phyloP scores from a whole-genome alignment of 2,329 filamentous ascomycete genomes.

The Microascus cirrosus region DNA sequence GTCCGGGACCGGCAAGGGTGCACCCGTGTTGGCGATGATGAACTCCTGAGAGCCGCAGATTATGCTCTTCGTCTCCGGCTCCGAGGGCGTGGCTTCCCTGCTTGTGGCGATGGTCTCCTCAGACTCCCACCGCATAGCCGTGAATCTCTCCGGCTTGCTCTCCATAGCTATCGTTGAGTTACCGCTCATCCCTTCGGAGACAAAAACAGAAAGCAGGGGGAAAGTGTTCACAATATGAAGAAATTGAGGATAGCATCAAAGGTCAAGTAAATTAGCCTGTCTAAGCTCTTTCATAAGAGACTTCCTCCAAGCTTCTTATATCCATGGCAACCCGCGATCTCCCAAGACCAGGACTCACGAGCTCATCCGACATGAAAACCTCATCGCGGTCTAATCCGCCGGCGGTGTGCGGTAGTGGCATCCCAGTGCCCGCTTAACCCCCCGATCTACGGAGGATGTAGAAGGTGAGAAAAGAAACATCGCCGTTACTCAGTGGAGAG shows the following conservation, averaged over 20 bases:
- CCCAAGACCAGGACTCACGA: not conserved
- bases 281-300: not conserved
- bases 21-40: not conserved
- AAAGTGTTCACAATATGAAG: not conserved
- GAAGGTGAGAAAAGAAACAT: not conserved
- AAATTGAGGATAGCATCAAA: not conserved
- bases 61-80: not conserved
- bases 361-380: not conserved
- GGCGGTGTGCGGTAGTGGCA: not conserved
- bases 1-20: not conserved
- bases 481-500: not conserved
- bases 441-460: not conserved
- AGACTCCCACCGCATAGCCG: not conserved
- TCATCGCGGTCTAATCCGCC: not conserved
- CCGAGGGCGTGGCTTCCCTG: not conserved
- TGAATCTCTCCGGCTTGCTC: not conserved
- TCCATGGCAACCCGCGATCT: not conserved
- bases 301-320: not conserved
- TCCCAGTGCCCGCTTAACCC: not conserved
- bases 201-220: not conserved
- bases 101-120: not conserved
- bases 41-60: not conserved
- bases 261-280: not conserved
- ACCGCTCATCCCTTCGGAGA: not conserved
- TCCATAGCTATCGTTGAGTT: not conserved